Percentiles rank a stretch among this genome's conserved stretches.
phyloP scores from a whole-genome alignment of 208 protist species.

The Trypanosoma conorhini region DNA sequence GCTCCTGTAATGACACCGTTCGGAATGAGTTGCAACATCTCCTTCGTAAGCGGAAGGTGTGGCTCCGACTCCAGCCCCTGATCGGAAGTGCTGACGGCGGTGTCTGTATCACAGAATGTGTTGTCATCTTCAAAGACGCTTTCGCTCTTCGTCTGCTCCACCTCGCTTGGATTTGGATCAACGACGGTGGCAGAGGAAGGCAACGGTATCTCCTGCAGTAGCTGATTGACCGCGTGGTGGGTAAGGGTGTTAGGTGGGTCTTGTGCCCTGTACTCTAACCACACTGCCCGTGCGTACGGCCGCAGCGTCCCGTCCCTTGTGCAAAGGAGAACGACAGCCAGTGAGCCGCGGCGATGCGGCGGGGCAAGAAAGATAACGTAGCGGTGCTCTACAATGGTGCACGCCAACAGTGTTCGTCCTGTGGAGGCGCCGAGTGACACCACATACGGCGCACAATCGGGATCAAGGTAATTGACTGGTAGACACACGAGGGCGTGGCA shows the following conservation, averaged over 20 bases:
- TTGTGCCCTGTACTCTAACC: constrained; percentile 33
- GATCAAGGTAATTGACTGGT: constrained; percentile 36
- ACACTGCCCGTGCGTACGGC: constrained; percentile 29
- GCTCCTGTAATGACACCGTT: constrained; percentile 22
- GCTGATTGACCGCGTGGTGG: constrained; percentile 36
- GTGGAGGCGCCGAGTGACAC: constrained; percentile 24
- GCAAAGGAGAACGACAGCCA: constrained; percentile 32
- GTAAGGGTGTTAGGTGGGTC: constrained; percentile 31
- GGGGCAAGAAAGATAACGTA: constrained; percentile 40
- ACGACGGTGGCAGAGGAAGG: constrained; percentile 26
- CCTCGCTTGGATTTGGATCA: constrained; percentile 33
- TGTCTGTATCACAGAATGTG: constrained; percentile 33
- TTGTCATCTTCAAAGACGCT: constrained; percentile 37
- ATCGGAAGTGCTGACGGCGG: constrained; percentile 28
- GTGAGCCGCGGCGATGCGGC: constrained; percentile 20
- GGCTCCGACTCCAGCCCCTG: constrained; percentile 28
- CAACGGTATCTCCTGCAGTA: constrained; percentile 37
- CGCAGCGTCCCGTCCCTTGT: constrained; percentile 31
- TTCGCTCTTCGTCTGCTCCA: constrained; percentile 28
- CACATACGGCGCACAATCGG: constrained; percentile 38
- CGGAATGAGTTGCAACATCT: constrained; percentile 33
- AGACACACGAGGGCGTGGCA: constrained; percentile 28
- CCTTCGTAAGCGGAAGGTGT: constrained; percentile 32
- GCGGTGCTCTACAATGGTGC: constrained; percentile 33
- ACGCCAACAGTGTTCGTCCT: constrained; percentile 25